Conservation (phyloP, 2,329 filamentous ascomycete genomes). For the Zasmidium cellare region DNA sequence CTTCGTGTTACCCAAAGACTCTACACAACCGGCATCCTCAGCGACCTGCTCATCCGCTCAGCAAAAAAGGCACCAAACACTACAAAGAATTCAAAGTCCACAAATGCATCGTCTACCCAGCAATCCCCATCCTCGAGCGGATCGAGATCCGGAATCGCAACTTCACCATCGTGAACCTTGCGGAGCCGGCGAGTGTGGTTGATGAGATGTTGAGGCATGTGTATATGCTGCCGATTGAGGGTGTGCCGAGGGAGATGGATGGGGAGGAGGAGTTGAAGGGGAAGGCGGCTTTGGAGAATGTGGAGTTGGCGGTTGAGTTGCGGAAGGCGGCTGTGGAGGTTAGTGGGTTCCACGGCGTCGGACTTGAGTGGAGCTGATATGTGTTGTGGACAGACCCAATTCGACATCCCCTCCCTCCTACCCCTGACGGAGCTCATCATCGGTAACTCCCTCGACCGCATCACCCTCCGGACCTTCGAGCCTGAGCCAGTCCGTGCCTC, state of each 20-base stretch:
- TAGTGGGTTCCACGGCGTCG: not conserved
- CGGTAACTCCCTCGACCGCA: not conserved
- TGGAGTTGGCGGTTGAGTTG: not conserved
- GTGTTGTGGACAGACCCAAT: not conserved
- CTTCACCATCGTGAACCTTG: not conserved
- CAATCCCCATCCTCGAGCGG: not conserved
- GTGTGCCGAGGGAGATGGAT: not conserved
- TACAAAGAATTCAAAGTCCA: not conserved
- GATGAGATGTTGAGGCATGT: not conserved
- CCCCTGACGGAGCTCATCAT: not conserved
- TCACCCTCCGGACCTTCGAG: not conserved
- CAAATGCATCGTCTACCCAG: not conserved
- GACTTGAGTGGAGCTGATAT: not conserved
- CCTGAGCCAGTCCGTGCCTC: not conserved
- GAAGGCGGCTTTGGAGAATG: not conserved
- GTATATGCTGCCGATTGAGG: not conserved
- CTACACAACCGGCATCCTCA: not conserved
- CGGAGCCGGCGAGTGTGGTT: not conserved
- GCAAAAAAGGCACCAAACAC: not conserved
- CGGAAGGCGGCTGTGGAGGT: not conserved
- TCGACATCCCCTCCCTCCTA: not conserved
- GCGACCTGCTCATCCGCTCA: not conserved
- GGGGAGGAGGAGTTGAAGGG: not conserved
- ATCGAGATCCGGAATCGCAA: not conserved
- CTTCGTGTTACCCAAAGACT: not conserved